Evolutionary conservation across 305 asterid species (phyloP), one percentile per base, ranked within the genome.

Genomic region (Ilex paraguariensis): DNA sequence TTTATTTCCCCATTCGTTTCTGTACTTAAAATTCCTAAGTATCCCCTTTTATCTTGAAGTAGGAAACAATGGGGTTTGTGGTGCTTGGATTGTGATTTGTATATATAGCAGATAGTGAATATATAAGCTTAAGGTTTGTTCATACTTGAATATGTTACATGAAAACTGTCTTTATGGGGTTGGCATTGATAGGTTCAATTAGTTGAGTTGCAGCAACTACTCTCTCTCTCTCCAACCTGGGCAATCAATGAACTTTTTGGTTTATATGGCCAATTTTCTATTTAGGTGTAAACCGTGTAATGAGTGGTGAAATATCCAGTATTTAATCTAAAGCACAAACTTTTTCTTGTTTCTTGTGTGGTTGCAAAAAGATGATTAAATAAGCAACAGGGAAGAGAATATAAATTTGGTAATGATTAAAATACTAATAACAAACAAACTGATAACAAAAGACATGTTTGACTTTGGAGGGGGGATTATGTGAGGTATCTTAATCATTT

Each of bases 271-370:
- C 45, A 44, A 65, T 67, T 50, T 45, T 39, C 17, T 21, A 52
- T 16, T 56, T 52, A 44, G 13, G 56, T 72, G 54, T n/a, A n/a
- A n/a, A n/a, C n/a, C n/a, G n/a, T n/a, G n/a, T 46, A 67, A 61
- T 63, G 61, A 64, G 63, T 70, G 59, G 70, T 65, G 61, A 55
- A 63, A 65, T 61, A 7, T 63, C 66, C 44, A 70, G 67, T 65
- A 62, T 74, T 73, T 67, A 67, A 70, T 75, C 69, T 51, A 56
- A 16, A 28, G 67, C 63, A 70, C 36, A 68, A 74, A 68, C 71
- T 70, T 78, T 70, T 78, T 75, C 60, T 16, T 54, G 73, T 78
- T 82, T 66, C 71, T 76, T 71, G 80, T 69, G 64, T 65, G 68
- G 61, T 13, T 63, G 69, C 77, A 66, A 44, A 44, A 70, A 57